Base-by-base conservation (phyloP, 148 eudicot species). In the Camellia japonica region DNA sequence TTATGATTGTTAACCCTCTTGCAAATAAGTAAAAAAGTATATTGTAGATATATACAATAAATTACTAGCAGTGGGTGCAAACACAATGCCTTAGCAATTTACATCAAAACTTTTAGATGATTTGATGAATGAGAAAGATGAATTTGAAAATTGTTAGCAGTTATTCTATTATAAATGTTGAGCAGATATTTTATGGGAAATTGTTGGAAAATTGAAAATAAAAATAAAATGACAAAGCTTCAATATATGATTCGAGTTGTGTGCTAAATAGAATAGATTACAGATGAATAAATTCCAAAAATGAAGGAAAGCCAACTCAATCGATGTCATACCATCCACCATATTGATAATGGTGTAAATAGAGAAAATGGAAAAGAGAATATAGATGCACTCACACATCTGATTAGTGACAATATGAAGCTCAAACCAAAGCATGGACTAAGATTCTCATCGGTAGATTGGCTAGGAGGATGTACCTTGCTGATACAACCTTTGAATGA, bases 401-500 rank as follows among this genome's bases (percentile, higher is more conserved):
- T 44, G 78, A 43, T 55, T 58, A 56, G 23, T 42, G 15, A 38
- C 41, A 43, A 10, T 62, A 42, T 47, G n/a, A 49, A 64, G 60
- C 58, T 46, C 64, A 63, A 77, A 63, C 56, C 71, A 43, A 58
- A 41, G 42, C 41, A 38, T 52, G 20, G 15, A 55, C 6, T 15
- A 56, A 9, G 67, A 74, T 59, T 14, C 41, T 11, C 60, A 59
- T 74, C 56, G 0, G 63, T 55, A 73, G 15, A 72, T 38, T 38
- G 20, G 38, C 41, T 41, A 42, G 3, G 47, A 59, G 4, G 12
- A 76, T 62, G 76, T 83, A 95, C 98, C 96, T 93, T 76, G 85
- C 71, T 58, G 99, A 95, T 62, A 85, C 38, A 64, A 92, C 91
- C 89, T 82, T 89, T 68, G 97, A 93, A 79, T 92, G 99, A 73